Conservation (phyloP, 176 grass and related monocot species). For the Calamus simplicifolius region DNA sequence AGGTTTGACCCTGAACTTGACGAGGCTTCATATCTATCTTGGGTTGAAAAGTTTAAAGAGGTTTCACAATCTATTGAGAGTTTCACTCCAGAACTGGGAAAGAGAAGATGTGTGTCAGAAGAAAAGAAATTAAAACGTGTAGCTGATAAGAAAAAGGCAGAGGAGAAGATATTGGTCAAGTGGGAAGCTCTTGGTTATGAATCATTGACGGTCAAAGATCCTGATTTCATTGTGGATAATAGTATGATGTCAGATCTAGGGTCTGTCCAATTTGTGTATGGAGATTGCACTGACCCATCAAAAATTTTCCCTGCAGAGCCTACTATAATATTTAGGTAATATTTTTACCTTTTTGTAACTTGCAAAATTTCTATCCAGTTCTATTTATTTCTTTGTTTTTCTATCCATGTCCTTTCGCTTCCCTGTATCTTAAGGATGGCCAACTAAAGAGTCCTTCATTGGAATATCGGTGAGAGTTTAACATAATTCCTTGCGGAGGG, state of each 20-base stretch:
- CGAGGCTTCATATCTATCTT: constrained; percentile 75
- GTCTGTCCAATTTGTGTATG: constrained; percentile 80
- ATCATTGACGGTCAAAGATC: constrained; percentile 50
- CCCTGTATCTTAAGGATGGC: too few relatives aligned
- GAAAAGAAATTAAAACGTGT: constrained; percentile 55
- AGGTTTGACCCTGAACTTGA: constrained; percentile 49
- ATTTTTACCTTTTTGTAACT: constrained; percentile 9
- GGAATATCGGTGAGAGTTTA: too few relatives aligned
- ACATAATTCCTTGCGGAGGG: too few relatives aligned
- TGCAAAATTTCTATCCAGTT: too few relatives aligned
- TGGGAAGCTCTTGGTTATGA: constrained; percentile 77
- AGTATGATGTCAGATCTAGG: constrained; percentile 40
- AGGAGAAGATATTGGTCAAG: constrained; percentile 71
- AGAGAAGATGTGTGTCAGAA: constrained; percentile 41
- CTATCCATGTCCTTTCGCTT: too few relatives aligned
- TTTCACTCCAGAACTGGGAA: constrained; percentile 35
- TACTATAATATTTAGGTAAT: constrained; percentile 90
- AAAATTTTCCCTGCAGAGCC: constrained; percentile 52
- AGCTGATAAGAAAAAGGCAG: constrained; percentile 62
- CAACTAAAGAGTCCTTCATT: too few relatives aligned
- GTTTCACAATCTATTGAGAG: constrained; percentile 41
- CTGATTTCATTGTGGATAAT: constrained; percentile 41
- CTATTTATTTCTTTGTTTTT: too few relatives aligned
- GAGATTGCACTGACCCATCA: constrained; percentile 83
- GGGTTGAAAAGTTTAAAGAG: constrained; percentile 89